Conservation (phyloP, 345 rosid genomes). For the Bruguiera gymnorhiza region DNA sequence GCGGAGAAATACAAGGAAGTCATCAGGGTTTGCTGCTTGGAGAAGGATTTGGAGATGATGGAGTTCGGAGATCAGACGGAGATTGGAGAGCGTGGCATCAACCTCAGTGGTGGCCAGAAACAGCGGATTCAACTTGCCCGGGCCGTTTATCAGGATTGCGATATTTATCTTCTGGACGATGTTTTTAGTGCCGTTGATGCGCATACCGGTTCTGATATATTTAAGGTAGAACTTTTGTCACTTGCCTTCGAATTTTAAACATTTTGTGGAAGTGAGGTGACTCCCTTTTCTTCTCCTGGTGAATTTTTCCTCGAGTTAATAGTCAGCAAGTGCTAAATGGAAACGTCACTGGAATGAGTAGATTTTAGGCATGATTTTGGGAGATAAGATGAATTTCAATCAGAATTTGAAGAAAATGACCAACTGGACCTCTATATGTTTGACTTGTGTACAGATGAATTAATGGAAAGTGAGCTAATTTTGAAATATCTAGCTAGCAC, state of each 20-base stretch:
- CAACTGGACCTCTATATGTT: no score
- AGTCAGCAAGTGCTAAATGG: background rate
- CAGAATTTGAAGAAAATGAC: no score
- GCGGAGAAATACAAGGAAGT: slow-evolving; percentile 54
- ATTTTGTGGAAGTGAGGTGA: background rate
- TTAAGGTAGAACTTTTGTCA: slow-evolving; percentile 48
- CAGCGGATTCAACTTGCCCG: slow-evolving; percentile 93
- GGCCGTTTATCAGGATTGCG: slow-evolving; percentile 86
- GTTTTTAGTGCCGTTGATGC: slow-evolving; percentile 98
- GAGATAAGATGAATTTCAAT: no score
- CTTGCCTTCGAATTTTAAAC: background rate
- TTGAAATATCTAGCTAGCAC: no score
- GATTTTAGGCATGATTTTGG: no score
- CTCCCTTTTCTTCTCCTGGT: background rate
- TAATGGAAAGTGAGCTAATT: no score
- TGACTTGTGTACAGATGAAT: no score
- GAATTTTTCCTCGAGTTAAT: background rate
- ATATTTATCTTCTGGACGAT: slow-evolving; percentile 87
- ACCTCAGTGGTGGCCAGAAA: slow-evolving; percentile 98
- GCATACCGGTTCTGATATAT: slow-evolving; percentile 89
- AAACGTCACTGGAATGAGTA: no score
- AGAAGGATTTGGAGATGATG: slow-evolving; percentile 90
- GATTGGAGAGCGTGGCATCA: slow-evolving; percentile 95
- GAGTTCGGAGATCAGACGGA: slow-evolving; percentile 92
- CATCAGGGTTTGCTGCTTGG: slow-evolving; percentile 71